Conservation (phyloP, 352 stramenopile genomes). For the Blastocystis sp. region DNA sequence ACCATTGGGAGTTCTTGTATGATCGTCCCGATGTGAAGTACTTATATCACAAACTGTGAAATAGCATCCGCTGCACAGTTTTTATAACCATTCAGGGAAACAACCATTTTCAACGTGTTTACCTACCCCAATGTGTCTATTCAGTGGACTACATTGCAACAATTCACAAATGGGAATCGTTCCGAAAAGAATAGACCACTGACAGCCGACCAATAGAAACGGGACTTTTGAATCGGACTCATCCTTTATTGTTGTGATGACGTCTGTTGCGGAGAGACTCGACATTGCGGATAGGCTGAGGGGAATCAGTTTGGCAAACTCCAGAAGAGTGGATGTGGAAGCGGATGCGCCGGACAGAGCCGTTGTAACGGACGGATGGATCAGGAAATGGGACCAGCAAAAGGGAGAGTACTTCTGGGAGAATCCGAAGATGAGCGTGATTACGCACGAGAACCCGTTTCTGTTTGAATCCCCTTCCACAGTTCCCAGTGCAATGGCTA, state of each 20-base stretch:
- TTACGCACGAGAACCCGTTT: neutral
- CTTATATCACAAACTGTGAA: no score
- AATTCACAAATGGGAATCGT: neutral
- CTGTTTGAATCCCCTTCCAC: neutral
- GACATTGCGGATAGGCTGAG: constrained; percentile 25
- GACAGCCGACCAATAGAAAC: neutral
- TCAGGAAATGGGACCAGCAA: constrained; percentile 3
- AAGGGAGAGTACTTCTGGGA: constrained; percentile 20
- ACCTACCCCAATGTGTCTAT: no score
- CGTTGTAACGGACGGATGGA: neutral
- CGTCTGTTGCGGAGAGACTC: constrained; percentile 3
- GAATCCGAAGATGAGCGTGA: neutral
- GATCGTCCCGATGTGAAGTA: neutral
- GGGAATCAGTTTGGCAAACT: neutral
- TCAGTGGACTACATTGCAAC: no score
- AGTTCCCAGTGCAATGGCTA: neutral
- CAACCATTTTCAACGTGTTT: no score
- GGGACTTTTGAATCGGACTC: neutral
- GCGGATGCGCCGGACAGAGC: neutral
- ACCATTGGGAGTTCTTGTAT: neutral
- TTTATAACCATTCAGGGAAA: no score
- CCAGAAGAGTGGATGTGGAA: neutral
- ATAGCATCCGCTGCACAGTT: no score
- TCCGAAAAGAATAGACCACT: neutral
- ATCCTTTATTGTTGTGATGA: neutral